phyloP scores from a whole-genome alignment of 1,284 basidiomycete species.

The Marasmius tenuissimus region DNA sequence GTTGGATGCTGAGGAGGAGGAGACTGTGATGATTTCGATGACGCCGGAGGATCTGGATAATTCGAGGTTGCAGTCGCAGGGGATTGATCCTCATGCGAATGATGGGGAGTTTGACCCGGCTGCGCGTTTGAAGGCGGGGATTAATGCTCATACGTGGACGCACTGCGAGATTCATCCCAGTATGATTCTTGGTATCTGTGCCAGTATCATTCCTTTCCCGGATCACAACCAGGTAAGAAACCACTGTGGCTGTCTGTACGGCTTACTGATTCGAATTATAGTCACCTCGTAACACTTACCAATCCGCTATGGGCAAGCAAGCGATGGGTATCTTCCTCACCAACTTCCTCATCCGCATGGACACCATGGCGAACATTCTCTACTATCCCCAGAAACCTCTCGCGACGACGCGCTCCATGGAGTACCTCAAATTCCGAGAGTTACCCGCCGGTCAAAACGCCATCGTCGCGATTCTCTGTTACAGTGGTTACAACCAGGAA shows the following conservation, averaged over 20 bases:
- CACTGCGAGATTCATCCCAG: conserved; percentile 99
- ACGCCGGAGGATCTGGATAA: conserved; percentile 93
- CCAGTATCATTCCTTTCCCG: conserved; percentile 98
- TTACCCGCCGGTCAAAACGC: conserved; percentile 98
- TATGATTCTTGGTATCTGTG: conserved; percentile 98
- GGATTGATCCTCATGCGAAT: conserved; percentile 57
- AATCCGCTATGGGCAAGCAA: conserved; percentile 99
- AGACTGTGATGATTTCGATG: conserved; percentile 99
- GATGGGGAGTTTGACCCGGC: conserved; percentile 84
- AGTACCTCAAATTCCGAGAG: conserved; percentile 97
- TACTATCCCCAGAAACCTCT: conserved; percentile 99
- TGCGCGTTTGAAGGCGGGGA: conserved; percentile 81
- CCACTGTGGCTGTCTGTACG: background rate
- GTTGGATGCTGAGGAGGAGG: conserved; percentile 98
- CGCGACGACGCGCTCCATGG: conserved; percentile 98
- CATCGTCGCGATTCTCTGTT: conserved; percentile 97
- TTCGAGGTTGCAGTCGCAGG: conserved; percentile 68
- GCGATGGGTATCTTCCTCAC: conserved; percentile 99
- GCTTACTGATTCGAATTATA: conserved; percentile 33
- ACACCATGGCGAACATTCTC: conserved; percentile 98
- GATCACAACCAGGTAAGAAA: conserved; percentile 93
- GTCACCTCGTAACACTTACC: conserved; percentile 99
- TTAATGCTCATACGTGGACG: conserved; percentile 90
- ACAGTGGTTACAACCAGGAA: conserved; percentile 99
- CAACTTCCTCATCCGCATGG: conserved; percentile 97